Conservation (phyloP, 225 moss, liverwort and hornwort species). For the Asterella californica region DNA sequence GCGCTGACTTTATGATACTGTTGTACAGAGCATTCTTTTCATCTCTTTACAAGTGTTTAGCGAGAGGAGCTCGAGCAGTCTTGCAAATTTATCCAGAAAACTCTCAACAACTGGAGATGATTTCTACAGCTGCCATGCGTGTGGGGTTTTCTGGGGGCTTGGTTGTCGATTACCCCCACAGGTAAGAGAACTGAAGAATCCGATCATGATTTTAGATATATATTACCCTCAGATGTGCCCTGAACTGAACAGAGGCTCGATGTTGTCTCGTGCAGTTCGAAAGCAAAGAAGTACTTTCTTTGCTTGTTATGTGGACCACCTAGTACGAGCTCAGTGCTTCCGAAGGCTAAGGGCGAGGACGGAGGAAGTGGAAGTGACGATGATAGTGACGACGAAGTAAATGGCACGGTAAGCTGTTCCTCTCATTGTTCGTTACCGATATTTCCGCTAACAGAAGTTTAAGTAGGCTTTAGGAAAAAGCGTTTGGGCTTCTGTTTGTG, state of each 20-base stretch:
- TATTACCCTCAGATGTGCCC: no score
- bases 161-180: conserved; percentile 91
- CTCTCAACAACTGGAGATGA: conserved; percentile 79
- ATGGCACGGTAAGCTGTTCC: conserved; percentile 37
- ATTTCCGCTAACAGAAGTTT: background rate
- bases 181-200: conserved; percentile 22
- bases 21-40: conserved; percentile 61
- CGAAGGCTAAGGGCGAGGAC: conserved; percentile 56
- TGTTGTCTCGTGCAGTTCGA: conserved; percentile 45
- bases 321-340: conserved; percentile 46
- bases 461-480: no score
- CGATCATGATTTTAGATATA: no score
- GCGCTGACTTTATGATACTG: background rate
- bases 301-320: conserved; percentile 76
- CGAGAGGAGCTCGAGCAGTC: conserved; percentile 80
- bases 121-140: conserved; percentile 81
- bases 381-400: conserved; percentile 51
- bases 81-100: conserved; percentile 90
- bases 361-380: conserved; percentile 52
- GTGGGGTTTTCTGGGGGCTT: conserved; percentile 90
- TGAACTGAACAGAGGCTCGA: background rate
- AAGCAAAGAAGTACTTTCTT: conserved; percentile 84
- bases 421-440: background rate
- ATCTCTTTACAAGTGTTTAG: conserved; percentile 66
- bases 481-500: no score